phyloP scores from a whole-genome alignment of 208 protist genomes.

The Naegleria fowleri region DNA sequence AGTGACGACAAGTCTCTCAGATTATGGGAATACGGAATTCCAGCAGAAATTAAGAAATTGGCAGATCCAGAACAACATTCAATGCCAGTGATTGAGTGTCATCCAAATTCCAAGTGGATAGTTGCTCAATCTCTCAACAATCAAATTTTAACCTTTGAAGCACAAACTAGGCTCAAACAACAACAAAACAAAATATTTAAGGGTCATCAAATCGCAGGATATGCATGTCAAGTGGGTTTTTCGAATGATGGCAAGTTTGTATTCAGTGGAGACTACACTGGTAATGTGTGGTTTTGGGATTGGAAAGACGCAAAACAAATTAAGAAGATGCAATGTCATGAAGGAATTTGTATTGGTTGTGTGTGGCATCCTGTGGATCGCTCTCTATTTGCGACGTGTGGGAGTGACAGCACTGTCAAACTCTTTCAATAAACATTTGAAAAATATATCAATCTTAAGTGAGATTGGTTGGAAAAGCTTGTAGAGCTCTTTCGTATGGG shows the following conservation, averaged over 20 bases:
- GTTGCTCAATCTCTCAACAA: constrained; percentile 88
- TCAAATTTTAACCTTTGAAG: constrained; percentile 81
- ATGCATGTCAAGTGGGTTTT: constrained; percentile 68
- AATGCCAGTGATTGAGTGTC: constrained; percentile 61
- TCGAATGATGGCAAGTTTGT: constrained; percentile 20
- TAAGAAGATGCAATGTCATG: constrained; percentile 71
- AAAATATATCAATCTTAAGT: no score
- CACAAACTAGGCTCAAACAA: constrained; percentile 67
- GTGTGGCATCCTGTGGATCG: constrained; percentile 85
- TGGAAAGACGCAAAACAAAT: constrained; percentile 74
- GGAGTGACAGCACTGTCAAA: constrained; percentile 85
- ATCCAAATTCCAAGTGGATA: constrained; percentile 81
- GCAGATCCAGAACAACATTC: constrained; percentile 84
- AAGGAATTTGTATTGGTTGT: constrained; percentile 67
- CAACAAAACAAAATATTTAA: constrained; percentile 75
- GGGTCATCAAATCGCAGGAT: constrained; percentile 84
- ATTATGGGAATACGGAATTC: constrained; percentile 92
- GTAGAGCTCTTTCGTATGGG: no score
- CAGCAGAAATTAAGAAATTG: constrained; percentile 91
- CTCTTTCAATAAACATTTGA: background rate
- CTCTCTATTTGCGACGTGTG: constrained; percentile 74
- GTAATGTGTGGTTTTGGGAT: constrained; percentile 85
- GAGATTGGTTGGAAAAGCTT: no score
- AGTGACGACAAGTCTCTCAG: constrained; percentile 90
- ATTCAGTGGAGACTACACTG: constrained; percentile 62